phyloP scores from a whole-genome alignment of 768 basidiomycete genomes.

The Erythrobasidium yunnanense region DNA sequence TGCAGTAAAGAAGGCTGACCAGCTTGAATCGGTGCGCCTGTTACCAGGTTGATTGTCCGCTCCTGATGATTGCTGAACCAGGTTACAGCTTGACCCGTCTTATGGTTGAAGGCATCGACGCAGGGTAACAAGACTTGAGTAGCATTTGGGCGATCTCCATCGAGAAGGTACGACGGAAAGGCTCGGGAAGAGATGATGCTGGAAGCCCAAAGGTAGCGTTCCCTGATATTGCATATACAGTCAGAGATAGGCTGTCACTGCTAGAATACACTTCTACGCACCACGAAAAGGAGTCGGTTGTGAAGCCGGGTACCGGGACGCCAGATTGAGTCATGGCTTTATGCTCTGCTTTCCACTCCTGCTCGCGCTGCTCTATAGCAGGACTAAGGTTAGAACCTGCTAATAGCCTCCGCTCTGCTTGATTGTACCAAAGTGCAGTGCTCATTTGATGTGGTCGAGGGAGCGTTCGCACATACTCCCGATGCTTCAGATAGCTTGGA shows the following conservation, averaged over 20 bases:
- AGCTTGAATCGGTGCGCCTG: background rate
- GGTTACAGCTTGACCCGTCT: slow-evolving; percentile 64
- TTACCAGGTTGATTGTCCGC: slow-evolving; percentile 17
- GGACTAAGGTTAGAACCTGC: slow-evolving; percentile 70
- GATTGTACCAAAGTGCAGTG: slow-evolving; percentile 65
- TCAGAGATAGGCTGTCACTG: background rate
- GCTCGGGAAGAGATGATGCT: slow-evolving; percentile 53
- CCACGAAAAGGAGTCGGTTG: slow-evolving; percentile 55
- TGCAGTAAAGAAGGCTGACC: too few species aligned
- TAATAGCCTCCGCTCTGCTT: slow-evolving; percentile 55
- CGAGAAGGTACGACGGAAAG: slow-evolving; percentile 74
- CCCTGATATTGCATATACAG: slow-evolving; percentile 8
- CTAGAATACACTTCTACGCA: slow-evolving; percentile 39
- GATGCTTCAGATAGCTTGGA: slow-evolving; percentile 39
- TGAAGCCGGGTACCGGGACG: slow-evolving; percentile 45
- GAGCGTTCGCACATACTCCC: slow-evolving; percentile 57
- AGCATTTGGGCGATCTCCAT: slow-evolving; percentile 48
- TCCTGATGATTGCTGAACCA: slow-evolving; percentile 52
- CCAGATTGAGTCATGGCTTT: slow-evolving; percentile 48
- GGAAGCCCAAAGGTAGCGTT: slow-evolving; percentile 34
- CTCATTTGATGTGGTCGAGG: slow-evolving; percentile 52
- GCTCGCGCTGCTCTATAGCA: slow-evolving; percentile 58
- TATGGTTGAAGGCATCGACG: slow-evolving; percentile 76
- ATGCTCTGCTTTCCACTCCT: slow-evolving; percentile 59
- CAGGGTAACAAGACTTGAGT: slow-evolving; percentile 74